A percentile compares a stretch with the other conserved stretches of the same genome.
These are phyloP conservation scores for Avena sativa DNA, from an alignment of 176 grass and related monocot genomes.

Conservation along the genomic window DNA sequence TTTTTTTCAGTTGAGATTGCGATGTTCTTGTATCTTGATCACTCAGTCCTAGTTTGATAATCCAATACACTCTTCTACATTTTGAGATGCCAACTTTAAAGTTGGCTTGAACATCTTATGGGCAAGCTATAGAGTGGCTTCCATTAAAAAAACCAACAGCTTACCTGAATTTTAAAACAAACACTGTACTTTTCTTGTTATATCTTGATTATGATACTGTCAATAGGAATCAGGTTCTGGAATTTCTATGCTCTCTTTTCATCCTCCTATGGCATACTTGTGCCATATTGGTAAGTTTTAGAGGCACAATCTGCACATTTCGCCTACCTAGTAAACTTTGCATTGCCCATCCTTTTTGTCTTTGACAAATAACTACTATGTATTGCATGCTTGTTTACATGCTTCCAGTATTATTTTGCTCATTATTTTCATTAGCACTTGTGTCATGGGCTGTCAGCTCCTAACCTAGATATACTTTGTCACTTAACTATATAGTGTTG, in stretches of 20 bases:
- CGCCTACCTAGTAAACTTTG: neutral
- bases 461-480: slow-evolving; percentile 18
- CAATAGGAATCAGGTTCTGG: neutral
- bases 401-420: neutral
- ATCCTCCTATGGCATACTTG: neutral
- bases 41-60: neutral
- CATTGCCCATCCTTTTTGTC: neutral
- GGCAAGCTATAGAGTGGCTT: neutral
- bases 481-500: neutral
- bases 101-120: neutral
- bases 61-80: neutral
- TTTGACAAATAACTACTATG: neutral
- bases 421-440: neutral
- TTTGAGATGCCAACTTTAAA: neutral
- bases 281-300: neutral
- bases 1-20: neutral
- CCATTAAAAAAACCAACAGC: neutral
- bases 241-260: neutral
- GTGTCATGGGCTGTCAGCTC: neutral
- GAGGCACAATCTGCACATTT: neutral
- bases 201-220: neutral
- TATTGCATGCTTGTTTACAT: neutral
- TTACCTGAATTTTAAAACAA: slow-evolving; percentile 5
- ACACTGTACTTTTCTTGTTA: neutral
- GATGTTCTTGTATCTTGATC: neutral